These are phyloP conservation scores for Ogataea allantospora DNA, from an alignment of 805 yeast genomes.

Conservation along the genomic window DNA sequence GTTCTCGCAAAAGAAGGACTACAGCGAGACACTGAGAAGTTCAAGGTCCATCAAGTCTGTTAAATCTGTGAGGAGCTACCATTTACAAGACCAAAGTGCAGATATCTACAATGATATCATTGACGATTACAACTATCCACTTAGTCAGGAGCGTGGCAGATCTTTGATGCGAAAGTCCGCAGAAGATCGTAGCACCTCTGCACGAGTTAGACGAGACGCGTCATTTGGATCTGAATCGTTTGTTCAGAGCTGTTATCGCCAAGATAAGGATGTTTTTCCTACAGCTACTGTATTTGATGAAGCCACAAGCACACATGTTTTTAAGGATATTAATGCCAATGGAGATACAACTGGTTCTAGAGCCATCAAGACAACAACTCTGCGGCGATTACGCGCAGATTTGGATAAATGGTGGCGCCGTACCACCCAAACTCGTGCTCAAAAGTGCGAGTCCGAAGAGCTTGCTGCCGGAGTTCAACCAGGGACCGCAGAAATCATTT, in stretches of 20 bases:
- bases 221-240: slow-evolving; percentile 9
- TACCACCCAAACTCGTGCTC: slow-evolving; percentile 7
- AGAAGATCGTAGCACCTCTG: slow-evolving; percentile 13
- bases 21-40: slow-evolving; percentile 6
- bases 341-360: slow-evolving; percentile 7
- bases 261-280: slow-evolving; percentile 9
- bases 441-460: slow-evolving; percentile 3
- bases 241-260: slow-evolving; percentile 2
- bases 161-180: slow-evolving; percentile 11
- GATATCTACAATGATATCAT: slow-evolving; percentile 21
- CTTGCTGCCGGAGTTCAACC: slow-evolving; percentile 9
- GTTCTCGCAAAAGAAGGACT: slow-evolving; percentile 7
- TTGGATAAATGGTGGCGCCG: slow-evolving; percentile 21
- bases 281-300: slow-evolving; percentile 18
- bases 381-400: slow-evolving; percentile 15
- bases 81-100: slow-evolving; percentile 10
- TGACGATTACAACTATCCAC: slow-evolving; percentile 20
- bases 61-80: slow-evolving; percentile 7
- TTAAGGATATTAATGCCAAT: slow-evolving; percentile 13
- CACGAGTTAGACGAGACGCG: slow-evolving; percentile 6
- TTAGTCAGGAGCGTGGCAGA: slow-evolving; percentile 13
- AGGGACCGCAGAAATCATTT: slow-evolving; percentile 11
- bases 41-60: slow-evolving; percentile 9
- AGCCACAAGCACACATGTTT: slow-evolving; percentile 20
- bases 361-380: slow-evolving; percentile 12